Evolutionary conservation across 495 filamentous ascomycete species (phyloP), one percentile per base, ranked within the genome.

Genomic region (Bathelium albidoporum): DNA sequence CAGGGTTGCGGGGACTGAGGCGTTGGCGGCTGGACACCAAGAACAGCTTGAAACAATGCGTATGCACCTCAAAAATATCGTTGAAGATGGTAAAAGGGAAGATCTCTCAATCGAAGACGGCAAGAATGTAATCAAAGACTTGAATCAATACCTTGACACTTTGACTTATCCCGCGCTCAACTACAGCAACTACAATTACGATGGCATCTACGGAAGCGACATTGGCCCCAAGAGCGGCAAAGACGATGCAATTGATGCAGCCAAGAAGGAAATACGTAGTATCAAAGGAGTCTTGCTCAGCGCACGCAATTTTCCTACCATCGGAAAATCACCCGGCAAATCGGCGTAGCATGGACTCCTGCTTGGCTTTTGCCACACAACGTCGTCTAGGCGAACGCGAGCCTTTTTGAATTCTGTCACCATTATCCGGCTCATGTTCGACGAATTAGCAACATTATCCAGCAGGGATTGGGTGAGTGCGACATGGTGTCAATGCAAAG

Each of bases 271-370:
- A 71, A 96, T 98, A 64, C 79, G 91, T 59, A 83, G 90, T 66
- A 85, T 97, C n/a, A 98, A 98, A 79, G 93, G 94, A 20, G 87
- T 92, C 55, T 77, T 98, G 73, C 69, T 98, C 71, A 93, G 87
- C 78, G 85, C 91, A 20, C 79, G 85, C 71, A 84, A 77, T 65
- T 86, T 87, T 69, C 82, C 84, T 20, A 68, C 59, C 7, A 64
- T 64, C 32, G 20, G 7, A 1, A 55, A 24, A 16, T 9, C 24
- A 20, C 7, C 20, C 9, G 22, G 22, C 26, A 28, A 29, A 55
- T 26, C n/a, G 24, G 24, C 12, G 12, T 2, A 7, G 49, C 10
- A 9, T 9, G 4, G 14, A 28, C 12, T 55, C 12, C 26, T 55
- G 49, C 49, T 10, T 29, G 29, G 29, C 24, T 3, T 11, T 5